Base-by-base conservation (phyloP, 164 flowering plant genomes). In the Vitis riparia region DNA sequence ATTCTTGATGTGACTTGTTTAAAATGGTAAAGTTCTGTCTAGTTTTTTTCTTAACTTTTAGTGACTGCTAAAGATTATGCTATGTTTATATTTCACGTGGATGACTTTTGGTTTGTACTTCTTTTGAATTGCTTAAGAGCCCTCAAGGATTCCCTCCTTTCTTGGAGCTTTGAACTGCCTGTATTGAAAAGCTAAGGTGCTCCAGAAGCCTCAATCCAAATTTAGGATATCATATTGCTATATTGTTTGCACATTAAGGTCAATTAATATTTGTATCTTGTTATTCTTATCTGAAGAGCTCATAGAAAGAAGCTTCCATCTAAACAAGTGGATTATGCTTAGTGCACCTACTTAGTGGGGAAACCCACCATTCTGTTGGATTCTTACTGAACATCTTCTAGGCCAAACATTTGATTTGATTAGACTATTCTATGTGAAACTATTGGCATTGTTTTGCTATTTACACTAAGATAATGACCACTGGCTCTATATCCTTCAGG, bases 1-100 rank as follows among this genome's bases (percentile, higher is more conserved):
- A 81, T 77, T 66, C 83, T 94, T 50, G 93, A 94, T 72, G 53
- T 88, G 80, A 82, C 87, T 58, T 82, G 85, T 76, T 73, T 94
- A 79, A 87, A 83, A 5, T 13, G 89, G 98, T 92, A 87, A 64
- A n/a, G 8, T 53, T 53, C 11, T 66, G 9, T 37, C 65, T 15
- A 32, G 23, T 50, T 17, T 23, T 59, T 6, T 29, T 29, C 8
- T 47, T 55, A 9, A 13, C 10, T 6, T 27, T 67, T 59, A 6
- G 50, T 49, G 44, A 37, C 44, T 37, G 44, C 44, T 37, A 37
- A 37, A 37, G 44, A 6, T 37, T 37, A 37, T 37, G 44, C 44
- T 37, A 37, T 37, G 8, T 37, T 37, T 37, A 37, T 37, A 37
- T 37, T 23, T 37, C 44, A 37, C 7, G 44, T 5, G 44, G 44